Conservation (phyloP, 192 early-diverging fungal genomes). For the Coemansia pectinata region DNA sequence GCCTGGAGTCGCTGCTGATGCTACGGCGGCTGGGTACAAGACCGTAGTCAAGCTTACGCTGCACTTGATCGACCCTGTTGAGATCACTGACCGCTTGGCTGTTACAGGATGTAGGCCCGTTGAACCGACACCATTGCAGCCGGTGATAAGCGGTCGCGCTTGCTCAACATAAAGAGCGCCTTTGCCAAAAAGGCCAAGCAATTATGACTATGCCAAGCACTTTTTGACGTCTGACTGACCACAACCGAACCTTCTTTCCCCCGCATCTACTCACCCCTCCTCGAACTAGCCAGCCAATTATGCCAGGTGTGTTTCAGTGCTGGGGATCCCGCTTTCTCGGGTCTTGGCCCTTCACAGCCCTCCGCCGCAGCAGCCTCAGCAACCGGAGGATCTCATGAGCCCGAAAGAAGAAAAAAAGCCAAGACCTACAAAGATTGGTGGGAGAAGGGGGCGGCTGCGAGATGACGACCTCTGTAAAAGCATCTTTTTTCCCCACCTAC, state of each 20-base stretch:
- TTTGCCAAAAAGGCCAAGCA: not conserved
- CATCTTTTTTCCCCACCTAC: conserved; percentile 1
- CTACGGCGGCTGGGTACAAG: conserved; percentile 2
- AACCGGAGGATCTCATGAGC: not conserved
- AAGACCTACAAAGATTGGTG: not conserved
- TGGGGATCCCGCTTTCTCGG: not conserved
- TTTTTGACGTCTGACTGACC: not conserved
- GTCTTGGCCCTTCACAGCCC: not conserved
- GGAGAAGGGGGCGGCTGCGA: not conserved
- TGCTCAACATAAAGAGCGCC: not conserved
- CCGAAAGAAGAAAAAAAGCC: not conserved
- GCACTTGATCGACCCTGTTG: conserved; percentile 15
- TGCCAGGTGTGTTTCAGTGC: not conserved
- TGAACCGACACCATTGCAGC: not conserved
- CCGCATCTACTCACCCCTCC: not conserved
- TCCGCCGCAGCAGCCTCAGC: not conserved
- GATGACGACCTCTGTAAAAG: not conserved
- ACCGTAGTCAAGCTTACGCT: conserved; percentile 44
- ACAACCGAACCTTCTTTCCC: not conserved
- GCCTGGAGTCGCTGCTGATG: not conserved
- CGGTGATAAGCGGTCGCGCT: not conserved
- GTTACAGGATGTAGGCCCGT: not conserved
- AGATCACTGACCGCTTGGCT: not conserved
- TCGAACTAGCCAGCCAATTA: conserved; percentile 2
- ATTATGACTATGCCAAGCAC: not conserved